These are phyloP conservation scores for Tylopilus sp. DNA, from an alignment of 768 basidiomycete genomes.

Conservation along the genomic window DNA sequence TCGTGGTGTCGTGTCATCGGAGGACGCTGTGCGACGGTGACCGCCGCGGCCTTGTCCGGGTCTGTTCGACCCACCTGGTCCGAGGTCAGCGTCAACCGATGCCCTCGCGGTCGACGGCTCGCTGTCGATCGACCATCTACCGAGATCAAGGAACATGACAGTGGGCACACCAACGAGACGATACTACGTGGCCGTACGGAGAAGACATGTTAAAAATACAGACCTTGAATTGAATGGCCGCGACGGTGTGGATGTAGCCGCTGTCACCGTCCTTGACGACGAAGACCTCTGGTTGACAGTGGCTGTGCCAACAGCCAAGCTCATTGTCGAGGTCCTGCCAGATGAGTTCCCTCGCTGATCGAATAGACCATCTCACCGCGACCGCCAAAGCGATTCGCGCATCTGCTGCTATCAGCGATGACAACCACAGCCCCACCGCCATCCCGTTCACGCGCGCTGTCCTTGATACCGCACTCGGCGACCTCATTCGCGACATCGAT, in stretches of 20 bases:
- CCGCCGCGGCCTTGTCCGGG: slow-evolving; percentile 10
- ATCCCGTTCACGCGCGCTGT: slow-evolving; percentile 61
- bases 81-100: slow-evolving; percentile 8
- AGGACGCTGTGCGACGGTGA: slow-evolving; percentile 36
- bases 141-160: slow-evolving; percentile 23
- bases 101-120: slow-evolving; percentile 11
- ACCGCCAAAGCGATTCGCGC: slow-evolving; percentile 50
- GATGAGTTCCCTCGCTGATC: slow-evolving; percentile 58
- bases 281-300: neutral
- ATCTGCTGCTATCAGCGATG: slow-evolving; percentile 35
- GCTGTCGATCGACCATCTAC: slow-evolving; percentile 20
- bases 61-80: slow-evolving; percentile 6
- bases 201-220: slow-evolving; percentile 12
- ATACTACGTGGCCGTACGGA: neutral
- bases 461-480: slow-evolving; percentile 58
- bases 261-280: slow-evolving; percentile 3
- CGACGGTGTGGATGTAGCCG: slow-evolving; percentile 4
- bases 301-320: neutral
- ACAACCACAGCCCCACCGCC: slow-evolving; percentile 11
- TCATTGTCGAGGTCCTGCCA: neutral
- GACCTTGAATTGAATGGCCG: slow-evolving; percentile 17
- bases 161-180: neutral
- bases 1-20: slow-evolving; percentile 49
- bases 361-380: slow-evolving; percentile 60
- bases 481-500: slow-evolving; percentile 79